These are phyloP conservation scores for Aspergillus melleus DNA, from an alignment of 2,329 filamentous ascomycete genomes.

Conservation along the genomic window DNA sequence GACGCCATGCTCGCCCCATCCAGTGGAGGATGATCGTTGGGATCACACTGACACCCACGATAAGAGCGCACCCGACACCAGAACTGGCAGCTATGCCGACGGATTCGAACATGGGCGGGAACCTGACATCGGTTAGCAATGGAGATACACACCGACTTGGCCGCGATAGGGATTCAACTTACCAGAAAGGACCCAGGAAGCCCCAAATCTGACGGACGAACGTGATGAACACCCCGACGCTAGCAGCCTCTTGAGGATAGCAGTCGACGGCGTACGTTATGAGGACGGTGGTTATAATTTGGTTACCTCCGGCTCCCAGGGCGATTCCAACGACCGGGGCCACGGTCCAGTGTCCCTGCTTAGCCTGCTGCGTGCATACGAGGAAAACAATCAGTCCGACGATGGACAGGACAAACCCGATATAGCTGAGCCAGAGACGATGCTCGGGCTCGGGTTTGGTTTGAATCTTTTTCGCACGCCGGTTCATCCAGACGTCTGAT, in stretches of 20 bases:
- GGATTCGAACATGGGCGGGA: conserved; percentile 35
- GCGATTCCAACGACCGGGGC: conserved; percentile 58
- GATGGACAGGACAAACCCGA: conserved; percentile 54
- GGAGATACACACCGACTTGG: not conserved
- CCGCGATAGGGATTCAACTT: conserved; percentile 9
- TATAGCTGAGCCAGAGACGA: conserved; percentile 60
- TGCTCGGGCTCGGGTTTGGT: conserved; percentile 53
- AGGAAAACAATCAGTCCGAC: conserved; percentile 59
- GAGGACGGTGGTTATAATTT: conserved; percentile 63
- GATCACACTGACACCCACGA: conserved; percentile 33
- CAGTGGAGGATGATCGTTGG: conserved; percentile 33
- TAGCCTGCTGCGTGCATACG: conserved; percentile 53
- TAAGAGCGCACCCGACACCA: conserved; percentile 31
- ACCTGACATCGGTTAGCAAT: conserved; percentile 28
- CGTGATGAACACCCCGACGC: conserved; percentile 62
- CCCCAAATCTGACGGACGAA: conserved; percentile 51
- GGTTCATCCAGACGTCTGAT: conserved; percentile 60
- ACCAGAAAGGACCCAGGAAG: conserved; percentile 42
- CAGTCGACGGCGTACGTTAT: conserved; percentile 63
- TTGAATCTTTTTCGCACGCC: conserved; percentile 28
- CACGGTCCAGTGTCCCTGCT: conserved; percentile 53
- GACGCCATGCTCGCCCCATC: conserved; percentile 27
- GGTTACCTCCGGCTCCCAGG: conserved; percentile 57
- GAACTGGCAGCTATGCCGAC: conserved; percentile 34
- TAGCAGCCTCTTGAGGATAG: conserved; percentile 55